Conservation (phyloP, 768 basidiomycete genomes). For the Lentinula lateritia region DNA sequence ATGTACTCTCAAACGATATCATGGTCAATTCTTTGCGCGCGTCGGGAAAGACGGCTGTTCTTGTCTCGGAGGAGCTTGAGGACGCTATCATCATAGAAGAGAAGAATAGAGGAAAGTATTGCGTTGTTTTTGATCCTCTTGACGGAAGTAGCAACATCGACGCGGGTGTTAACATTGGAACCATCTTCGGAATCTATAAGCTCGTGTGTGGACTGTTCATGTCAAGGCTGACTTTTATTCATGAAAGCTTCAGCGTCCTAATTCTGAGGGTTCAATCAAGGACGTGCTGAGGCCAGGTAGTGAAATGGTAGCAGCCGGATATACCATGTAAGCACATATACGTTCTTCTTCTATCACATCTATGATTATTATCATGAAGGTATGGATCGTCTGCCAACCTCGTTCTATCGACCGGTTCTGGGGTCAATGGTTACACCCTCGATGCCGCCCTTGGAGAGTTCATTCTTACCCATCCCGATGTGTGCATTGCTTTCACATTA, state of each 20-base stretch:
- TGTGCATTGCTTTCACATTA: constrained; percentile 24
- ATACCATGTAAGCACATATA: constrained; percentile 65
- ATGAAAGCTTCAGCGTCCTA: constrained; percentile 46
- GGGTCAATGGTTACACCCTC: constrained; percentile 97
- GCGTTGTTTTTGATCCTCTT: constrained; percentile 97
- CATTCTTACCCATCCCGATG: constrained; percentile 96
- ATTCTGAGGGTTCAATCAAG: constrained; percentile 69
- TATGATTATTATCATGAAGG: constrained; percentile 23
- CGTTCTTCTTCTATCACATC: too few species aligned
- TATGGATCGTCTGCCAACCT: constrained; percentile 94
- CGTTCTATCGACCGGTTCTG: constrained; percentile 89
- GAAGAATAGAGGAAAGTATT: constrained; percentile 79
- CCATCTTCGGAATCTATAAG: constrained; percentile 96
- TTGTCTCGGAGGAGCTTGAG: constrained; percentile 94
- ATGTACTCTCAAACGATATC: constrained; percentile 97
- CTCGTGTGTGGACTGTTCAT: constrained; percentile 49
- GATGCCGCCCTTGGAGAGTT: constrained; percentile 96
- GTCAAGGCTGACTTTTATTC: constrained; percentile 1
- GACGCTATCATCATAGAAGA: constrained; percentile 89
- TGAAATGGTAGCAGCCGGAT: constrained; percentile 97
- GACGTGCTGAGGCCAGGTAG: constrained; percentile 92
- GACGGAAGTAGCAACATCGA: constrained; percentile 97
- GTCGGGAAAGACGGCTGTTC: constrained; percentile 94
- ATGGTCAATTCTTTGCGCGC: constrained; percentile 97
- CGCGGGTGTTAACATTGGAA: constrained; percentile 96